These are phyloP conservation scores for Mycocentrospora acerina DNA, from an alignment of 2,329 filamentous ascomycete genomes.

Conservation along the genomic window DNA sequence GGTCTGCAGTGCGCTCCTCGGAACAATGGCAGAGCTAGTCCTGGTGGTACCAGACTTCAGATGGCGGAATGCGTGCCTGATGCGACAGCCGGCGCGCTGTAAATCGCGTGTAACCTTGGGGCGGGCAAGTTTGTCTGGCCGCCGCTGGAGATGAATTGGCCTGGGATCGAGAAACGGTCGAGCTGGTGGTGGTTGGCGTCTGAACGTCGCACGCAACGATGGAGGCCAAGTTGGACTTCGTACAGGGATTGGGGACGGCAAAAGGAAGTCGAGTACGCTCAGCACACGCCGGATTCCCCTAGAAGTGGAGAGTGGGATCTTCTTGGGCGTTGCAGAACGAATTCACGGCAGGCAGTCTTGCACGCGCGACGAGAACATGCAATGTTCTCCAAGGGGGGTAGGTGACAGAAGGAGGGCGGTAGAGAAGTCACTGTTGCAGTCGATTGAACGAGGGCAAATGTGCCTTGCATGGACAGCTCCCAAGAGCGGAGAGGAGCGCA, in stretches of 20 bases:
- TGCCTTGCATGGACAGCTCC: constrained; percentile 41
- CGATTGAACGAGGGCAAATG: constrained; percentile 32
- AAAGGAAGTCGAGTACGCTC: constrained; percentile 16
- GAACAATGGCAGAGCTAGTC: constrained; percentile 19
- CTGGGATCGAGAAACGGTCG: constrained; percentile 8
- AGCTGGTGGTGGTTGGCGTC: constrained; percentile 23
- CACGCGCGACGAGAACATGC: constrained; percentile 19
- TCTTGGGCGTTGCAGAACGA: not conserved
- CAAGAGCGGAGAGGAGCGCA: constrained; percentile 26
- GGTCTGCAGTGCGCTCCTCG: constrained; percentile 35
- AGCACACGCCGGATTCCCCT: not conserved
- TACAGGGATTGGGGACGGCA: constrained; percentile 16
- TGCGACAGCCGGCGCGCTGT: constrained; percentile 17
- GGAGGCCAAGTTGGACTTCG: constrained; percentile 15
- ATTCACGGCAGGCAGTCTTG: constrained; percentile 7
- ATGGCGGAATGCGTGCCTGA: constrained; percentile 24
- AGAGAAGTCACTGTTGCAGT: constrained; percentile 20
- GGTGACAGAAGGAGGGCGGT: constrained; percentile 14
- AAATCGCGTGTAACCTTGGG: constrained; percentile 22
- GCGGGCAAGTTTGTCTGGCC: constrained; percentile 20
- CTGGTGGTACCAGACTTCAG: constrained; percentile 22
- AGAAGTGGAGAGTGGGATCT: constrained; percentile 1
- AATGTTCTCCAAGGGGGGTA: constrained; percentile 16
- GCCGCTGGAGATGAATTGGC: constrained; percentile 14
- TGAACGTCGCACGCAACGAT: constrained; percentile 27